Evolutionary conservation across 352 stramenopile genomes (phyloP).

Genomic region (Pythium phragmitis): DNA sequence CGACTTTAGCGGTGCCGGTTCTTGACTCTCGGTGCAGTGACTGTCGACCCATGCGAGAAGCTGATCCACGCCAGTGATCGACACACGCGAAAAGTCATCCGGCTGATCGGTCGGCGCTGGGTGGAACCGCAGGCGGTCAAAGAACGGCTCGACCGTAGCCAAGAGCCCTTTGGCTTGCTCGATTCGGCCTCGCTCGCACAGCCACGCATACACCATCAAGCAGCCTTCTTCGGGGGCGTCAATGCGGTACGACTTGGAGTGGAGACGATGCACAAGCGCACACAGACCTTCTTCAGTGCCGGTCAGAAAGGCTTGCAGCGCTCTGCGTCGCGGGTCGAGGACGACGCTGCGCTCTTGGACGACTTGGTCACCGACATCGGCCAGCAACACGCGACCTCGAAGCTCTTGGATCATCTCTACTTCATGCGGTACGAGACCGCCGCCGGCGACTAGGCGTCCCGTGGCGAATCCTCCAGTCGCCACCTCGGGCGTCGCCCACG

Average conservation of each 20-base stretch:
- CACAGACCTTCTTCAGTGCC: neutral
- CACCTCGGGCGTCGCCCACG: conserved; percentile 27
- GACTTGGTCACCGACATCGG: neutral
- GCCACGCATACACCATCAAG: conserved; percentile 27
- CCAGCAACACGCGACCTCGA: neutral
- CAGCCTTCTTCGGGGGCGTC: conserved; percentile 23
- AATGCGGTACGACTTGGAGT: conserved; percentile 24
- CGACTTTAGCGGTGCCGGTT: neutral
- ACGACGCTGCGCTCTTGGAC: neutral
- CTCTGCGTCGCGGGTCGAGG: neutral
- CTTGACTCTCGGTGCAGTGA: neutral
- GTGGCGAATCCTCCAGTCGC: conserved; percentile 18
- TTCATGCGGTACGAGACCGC: conserved; percentile 12
- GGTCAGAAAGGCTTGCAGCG: conserved; percentile 1
- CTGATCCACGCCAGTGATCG: neutral
- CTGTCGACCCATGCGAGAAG: neutral
- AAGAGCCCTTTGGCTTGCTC: conserved; percentile 15
- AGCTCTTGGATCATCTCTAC: neutral
- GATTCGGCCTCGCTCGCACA: conserved; percentile 7
- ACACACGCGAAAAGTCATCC: conserved; percentile 16
- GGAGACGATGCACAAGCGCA: conserved; percentile 13
- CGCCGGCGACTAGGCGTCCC: conserved; percentile 8
- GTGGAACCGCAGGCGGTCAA: conserved; percentile 26
- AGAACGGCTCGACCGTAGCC: conserved; percentile 9
- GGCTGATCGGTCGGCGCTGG: conserved; percentile 1